Evolutionary conservation across 495 filamentous ascomycete genomes (phyloP).

Genomic region (Penicillium soppii): DNA sequence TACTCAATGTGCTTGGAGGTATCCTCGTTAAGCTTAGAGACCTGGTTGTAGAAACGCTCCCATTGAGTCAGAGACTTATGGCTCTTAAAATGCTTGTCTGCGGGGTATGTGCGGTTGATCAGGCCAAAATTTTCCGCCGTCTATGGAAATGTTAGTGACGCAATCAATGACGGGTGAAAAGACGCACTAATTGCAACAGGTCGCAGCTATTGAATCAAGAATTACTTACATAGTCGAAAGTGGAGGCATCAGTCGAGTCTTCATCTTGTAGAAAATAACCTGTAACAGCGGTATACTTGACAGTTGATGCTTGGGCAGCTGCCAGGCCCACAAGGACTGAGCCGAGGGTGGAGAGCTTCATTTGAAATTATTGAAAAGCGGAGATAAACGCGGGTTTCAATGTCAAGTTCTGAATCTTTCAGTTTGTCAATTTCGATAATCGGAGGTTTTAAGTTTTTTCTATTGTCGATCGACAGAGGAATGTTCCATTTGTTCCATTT

Average conservation of each 20-base stretch:
- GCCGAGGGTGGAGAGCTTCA: slow-evolving; percentile 30
- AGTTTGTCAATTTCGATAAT: background rate
- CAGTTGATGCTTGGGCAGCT: slow-evolving; percentile 24
- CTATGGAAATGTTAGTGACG: slow-evolving; percentile 27
- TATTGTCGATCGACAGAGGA: slow-evolving; percentile 9
- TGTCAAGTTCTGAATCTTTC: background rate
- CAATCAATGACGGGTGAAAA: slow-evolving; percentile 2
- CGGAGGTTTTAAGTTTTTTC: background rate
- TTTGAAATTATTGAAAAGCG: slow-evolving; percentile 14
- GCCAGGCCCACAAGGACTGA: slow-evolving; percentile 22
- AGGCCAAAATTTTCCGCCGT: slow-evolving; percentile 65
- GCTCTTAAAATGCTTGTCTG: slow-evolving; percentile 39
- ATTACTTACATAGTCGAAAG: slow-evolving; percentile 65
- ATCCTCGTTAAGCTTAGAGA: slow-evolving; percentile 53
- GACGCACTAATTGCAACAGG: too few relatives aligned
- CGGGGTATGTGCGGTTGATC: slow-evolving; percentile 56
- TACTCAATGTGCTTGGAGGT: slow-evolving; percentile 51
- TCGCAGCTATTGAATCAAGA: background rate
- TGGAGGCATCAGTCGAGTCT: slow-evolving; percentile 55
- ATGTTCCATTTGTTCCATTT: slow-evolving; percentile 9
- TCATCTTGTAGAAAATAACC: slow-evolving; percentile 75
- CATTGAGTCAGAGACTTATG: slow-evolving; percentile 55
- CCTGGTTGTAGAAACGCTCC: slow-evolving; percentile 61
- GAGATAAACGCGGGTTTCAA: background rate
- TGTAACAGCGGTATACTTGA: slow-evolving; percentile 63